Percentiles rank a stretch among this genome's conserved stretches.
phyloP scores from a whole-genome alignment of 345 rosid genomes.

The Linum lewisii region DNA sequence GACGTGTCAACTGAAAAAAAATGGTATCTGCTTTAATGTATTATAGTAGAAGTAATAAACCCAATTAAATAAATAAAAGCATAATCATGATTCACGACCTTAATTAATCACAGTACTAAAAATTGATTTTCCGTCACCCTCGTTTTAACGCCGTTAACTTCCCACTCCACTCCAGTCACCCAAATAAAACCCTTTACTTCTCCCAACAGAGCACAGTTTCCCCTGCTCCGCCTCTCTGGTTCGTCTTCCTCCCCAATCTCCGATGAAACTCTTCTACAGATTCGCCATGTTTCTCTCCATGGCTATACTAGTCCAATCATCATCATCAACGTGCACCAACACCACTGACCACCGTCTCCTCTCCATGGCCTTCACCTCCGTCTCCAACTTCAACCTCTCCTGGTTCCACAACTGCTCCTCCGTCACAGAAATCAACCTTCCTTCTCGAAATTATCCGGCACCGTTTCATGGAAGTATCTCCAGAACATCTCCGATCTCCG shows the following conservation, averaged over 20 bases:
- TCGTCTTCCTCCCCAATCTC: background rate
- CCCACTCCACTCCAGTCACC: background rate
- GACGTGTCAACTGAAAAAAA: too few relatives aligned
- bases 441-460: slow-evolving; percentile 62
- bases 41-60: too few relatives aligned
- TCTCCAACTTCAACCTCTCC: slow-evolving; percentile 58
- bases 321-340: slow-evolving; percentile 3
- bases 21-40: too few relatives aligned
- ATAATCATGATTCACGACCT: too few relatives aligned
- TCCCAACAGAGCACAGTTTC: too few relatives aligned
- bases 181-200: too few relatives aligned
- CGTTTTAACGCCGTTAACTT: background rate
- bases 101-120: too few relatives aligned
- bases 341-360: slow-evolving; percentile 35
- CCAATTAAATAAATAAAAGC: too few relatives aligned
- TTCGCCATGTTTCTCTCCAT: background rate
- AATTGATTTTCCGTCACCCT: too few relatives aligned
- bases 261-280: background rate
- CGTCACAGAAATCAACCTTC: slow-evolving; percentile 28
- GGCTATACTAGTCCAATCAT: background rate
- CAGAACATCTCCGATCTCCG: slow-evolving; percentile 41
- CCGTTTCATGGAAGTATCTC: slow-evolving; percentile 56
- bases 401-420: slow-evolving; percentile 56
- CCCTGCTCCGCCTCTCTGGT: too few relatives aligned
- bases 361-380: slow-evolving; percentile 46